Evolutionary conservation across 2,329 filamentous ascomycete species (phyloP).

Genomic region (Penicillium aurantiogriseum): DNA sequence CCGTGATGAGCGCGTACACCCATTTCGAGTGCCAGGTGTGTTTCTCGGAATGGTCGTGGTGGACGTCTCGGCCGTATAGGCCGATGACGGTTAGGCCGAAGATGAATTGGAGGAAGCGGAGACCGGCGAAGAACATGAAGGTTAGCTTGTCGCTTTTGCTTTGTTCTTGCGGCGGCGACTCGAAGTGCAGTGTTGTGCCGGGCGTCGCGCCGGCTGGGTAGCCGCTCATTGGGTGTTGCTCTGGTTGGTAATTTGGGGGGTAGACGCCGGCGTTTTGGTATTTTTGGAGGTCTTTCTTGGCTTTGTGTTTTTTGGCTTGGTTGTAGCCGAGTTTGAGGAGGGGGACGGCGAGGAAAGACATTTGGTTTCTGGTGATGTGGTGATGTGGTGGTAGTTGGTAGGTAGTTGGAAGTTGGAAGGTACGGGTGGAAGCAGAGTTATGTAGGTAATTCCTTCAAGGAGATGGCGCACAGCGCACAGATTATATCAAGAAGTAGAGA

Average conservation of each 20-base stretch:
- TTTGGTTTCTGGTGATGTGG: slow-evolving; percentile 8
- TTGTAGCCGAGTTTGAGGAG: slow-evolving; percentile 28
- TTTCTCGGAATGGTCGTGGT: slow-evolving; percentile 43
- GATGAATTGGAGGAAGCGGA: slow-evolving; percentile 76
- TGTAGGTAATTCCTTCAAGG: background rate
- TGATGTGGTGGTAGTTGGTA: background rate
- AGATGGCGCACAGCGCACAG: slow-evolving; percentile 4
- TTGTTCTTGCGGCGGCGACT: slow-evolving; percentile 12
- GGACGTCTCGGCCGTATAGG: slow-evolving; percentile 71
- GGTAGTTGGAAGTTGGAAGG: background rate
- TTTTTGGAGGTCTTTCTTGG: slow-evolving; percentile 25
- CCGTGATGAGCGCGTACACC: slow-evolving; percentile 75
- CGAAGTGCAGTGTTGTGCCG: slow-evolving; percentile 17
- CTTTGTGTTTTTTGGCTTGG: slow-evolving; percentile 33
- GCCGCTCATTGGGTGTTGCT: slow-evolving; percentile 20
- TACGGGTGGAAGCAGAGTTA: background rate
- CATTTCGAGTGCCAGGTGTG: slow-evolving; percentile 65
- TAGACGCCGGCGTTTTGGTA: slow-evolving; percentile 18
- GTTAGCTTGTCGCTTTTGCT: slow-evolving; percentile 9
- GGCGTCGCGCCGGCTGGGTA: slow-evolving; percentile 21
- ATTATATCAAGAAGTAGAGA: slow-evolving; percentile 1
- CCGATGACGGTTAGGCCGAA: slow-evolving; percentile 74
- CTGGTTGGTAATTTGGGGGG: slow-evolving; percentile 16
- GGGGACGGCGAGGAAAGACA: slow-evolving; percentile 33
- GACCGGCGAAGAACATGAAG: slow-evolving; percentile 34